phyloP scores from a whole-genome alignment of 2,329 filamentous ascomycete genomes.

The Phyllosticta citribraziliensis region DNA sequence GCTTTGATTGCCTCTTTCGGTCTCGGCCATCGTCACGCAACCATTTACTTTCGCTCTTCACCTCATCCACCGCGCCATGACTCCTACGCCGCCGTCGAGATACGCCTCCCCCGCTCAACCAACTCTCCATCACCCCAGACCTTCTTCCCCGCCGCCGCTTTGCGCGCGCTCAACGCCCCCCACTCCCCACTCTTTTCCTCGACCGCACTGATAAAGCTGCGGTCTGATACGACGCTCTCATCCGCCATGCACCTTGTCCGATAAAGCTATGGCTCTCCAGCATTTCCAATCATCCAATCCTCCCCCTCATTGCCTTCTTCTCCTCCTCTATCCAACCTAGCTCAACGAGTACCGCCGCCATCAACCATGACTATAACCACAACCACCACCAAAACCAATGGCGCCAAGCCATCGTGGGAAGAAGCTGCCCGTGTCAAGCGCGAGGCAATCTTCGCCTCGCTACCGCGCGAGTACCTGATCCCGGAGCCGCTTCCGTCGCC shows the following conservation, averaged over 20 bases:
- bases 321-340: not conserved
- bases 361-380: not conserved
- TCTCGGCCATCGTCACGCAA: not conserved
- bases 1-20: not conserved
- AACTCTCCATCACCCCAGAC: not conserved
- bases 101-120: not conserved
- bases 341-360: not conserved
- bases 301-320: not conserved
- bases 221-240: not conserved
- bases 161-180: not conserved
- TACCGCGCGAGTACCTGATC: constrained; percentile 7
- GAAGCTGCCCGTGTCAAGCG: constrained; percentile 5
- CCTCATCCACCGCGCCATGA: no score
- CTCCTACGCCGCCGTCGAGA: not conserved
- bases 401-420: constrained; percentile 3
- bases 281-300: not conserved
- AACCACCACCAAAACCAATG: not conserved
- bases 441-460: constrained; percentile 2
- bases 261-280: not conserved
- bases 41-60: not conserved
- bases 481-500: not conserved
- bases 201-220: not conserved
- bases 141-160: not conserved
- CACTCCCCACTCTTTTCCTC: not conserved
- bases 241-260: not conserved